Evolutionary conservation across 108 stramenopile genomes (phyloP).

Genomic region (Hondaea fermentalgiana): DNA sequence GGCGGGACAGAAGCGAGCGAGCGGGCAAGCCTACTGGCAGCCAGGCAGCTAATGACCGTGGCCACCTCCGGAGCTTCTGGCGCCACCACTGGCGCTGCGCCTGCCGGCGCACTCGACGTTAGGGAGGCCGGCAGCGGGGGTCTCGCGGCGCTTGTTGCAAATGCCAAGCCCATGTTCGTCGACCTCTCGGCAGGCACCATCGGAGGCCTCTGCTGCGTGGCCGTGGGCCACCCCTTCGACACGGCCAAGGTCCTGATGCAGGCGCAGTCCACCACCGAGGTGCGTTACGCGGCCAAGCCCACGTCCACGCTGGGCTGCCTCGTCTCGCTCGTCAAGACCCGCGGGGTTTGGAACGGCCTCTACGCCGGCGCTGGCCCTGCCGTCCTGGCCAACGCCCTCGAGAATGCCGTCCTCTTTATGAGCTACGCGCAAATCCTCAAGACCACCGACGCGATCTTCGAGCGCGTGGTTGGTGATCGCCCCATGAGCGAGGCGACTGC

Average conservation of each 20-base stretch:
- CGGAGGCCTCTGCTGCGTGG: background rate
- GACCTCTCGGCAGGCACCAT: background rate
- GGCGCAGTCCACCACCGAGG: background rate
- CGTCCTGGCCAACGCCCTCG: background rate
- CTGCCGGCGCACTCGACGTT: background rate
- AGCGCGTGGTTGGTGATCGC: background rate
- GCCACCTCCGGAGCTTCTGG: background rate
- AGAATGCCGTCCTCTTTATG: slow-evolving; percentile 14
- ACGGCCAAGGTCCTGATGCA: slow-evolving; percentile 22
- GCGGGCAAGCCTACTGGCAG: too few species aligned
- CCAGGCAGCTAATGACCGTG: too few species aligned
- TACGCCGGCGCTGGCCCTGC: background rate
- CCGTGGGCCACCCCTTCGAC: slow-evolving; percentile 19
- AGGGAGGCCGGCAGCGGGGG: background rate
- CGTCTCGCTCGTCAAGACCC: background rate
- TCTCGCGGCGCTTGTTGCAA: background rate
- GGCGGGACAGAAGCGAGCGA: too few species aligned
- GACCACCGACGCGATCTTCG: background rate
- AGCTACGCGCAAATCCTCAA: background rate
- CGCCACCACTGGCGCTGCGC: background rate
- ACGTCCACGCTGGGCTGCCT: background rate
- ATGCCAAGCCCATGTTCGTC: background rate
- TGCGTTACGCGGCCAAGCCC: background rate
- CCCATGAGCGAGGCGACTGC: background rate
- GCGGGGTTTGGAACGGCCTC: background rate